Evolutionary conservation across 495 filamentous ascomycete genomes (phyloP).

Genomic region (Penicillium roqueforti): DNA sequence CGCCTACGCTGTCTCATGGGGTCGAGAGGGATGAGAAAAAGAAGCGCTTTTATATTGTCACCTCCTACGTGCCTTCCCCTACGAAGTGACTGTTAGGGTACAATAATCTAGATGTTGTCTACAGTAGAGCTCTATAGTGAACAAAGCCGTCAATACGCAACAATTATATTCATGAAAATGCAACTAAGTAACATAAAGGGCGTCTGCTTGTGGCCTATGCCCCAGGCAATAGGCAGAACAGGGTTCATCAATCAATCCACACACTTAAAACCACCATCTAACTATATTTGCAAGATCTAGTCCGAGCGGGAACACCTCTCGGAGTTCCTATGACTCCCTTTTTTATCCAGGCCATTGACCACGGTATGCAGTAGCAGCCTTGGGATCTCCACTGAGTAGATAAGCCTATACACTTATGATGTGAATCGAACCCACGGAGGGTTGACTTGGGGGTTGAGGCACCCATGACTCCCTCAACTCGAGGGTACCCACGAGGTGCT

Average conservation of each 20-base stretch:
- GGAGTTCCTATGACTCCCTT: not conserved
- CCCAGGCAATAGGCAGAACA: not conserved
- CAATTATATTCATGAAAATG: conserved; percentile 1
- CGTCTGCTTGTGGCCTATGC: not conserved
- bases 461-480: not conserved
- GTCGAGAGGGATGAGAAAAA: no score
- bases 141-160: not conserved
- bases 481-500: not conserved
- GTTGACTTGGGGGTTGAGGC: not conserved
- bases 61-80: no score
- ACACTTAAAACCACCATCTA: not conserved
- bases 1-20: no score
- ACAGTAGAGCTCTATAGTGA: not conserved
- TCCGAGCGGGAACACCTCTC: not conserved
- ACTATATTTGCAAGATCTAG: not conserved
- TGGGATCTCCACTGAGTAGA: not conserved
- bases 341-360: not conserved
- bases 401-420: not conserved
- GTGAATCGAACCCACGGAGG: not conserved
- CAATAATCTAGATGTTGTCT: no score
- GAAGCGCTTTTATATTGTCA: no score
- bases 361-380: not conserved
- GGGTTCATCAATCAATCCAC: conserved; percentile 1
- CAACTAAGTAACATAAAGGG: conserved; percentile 2
- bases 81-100: not conserved